Percentiles rank a stretch among this genome's conserved stretches.
phyloP scores from a whole-genome alignment of 2,329 filamentous ascomycete species.

The Exophiala alcalophila region DNA sequence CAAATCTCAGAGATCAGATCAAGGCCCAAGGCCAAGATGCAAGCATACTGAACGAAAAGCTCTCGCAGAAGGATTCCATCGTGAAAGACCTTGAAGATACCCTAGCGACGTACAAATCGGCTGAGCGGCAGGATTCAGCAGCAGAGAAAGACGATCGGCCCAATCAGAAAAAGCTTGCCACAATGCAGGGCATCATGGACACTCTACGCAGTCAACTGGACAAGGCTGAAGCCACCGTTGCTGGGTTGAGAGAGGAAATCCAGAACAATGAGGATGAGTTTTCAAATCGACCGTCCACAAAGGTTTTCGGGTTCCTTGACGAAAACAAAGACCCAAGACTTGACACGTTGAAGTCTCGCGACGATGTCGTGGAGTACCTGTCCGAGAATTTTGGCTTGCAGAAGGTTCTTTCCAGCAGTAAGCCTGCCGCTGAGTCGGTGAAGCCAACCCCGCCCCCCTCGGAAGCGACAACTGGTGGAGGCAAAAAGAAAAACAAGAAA shows the following conservation, averaged over 20 bases:
- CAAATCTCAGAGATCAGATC: constrained; percentile 30
- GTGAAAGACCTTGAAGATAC: constrained; percentile 32
- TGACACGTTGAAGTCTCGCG: constrained; percentile 21
- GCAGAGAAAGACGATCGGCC: constrained; percentile 36
- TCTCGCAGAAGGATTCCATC: constrained; percentile 35
- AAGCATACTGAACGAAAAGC: constrained; percentile 30
- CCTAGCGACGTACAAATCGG: constrained; percentile 26
- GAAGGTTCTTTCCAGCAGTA: constrained; percentile 12
- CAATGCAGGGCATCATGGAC: constrained; percentile 55
- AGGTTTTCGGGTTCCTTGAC: constrained; percentile 26
- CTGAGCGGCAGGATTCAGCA: constrained; percentile 25
- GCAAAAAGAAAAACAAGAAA: constrained; percentile 82
- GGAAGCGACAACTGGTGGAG: constrained; percentile 26
- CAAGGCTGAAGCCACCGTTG: constrained; percentile 51
- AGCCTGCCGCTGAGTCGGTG: constrained; percentile 19
- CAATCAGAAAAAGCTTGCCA: constrained; percentile 53
- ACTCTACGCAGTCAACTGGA: constrained; percentile 54
- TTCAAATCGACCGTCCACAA: constrained; percentile 23
- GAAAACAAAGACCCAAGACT: constrained; percentile 13
- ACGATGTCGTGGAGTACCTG: constrained; percentile 40
- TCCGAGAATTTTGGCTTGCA: constrained; percentile 34
- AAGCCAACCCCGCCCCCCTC: constrained; percentile 23
- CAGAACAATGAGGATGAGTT: constrained; percentile 25
- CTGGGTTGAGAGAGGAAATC: constrained; percentile 42
- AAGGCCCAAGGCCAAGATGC: constrained; percentile 28